These are phyloP conservation scores for Mycena citricolor DNA, from an alignment of 1,284 basidiomycete species.

Conservation along the genomic window DNA sequence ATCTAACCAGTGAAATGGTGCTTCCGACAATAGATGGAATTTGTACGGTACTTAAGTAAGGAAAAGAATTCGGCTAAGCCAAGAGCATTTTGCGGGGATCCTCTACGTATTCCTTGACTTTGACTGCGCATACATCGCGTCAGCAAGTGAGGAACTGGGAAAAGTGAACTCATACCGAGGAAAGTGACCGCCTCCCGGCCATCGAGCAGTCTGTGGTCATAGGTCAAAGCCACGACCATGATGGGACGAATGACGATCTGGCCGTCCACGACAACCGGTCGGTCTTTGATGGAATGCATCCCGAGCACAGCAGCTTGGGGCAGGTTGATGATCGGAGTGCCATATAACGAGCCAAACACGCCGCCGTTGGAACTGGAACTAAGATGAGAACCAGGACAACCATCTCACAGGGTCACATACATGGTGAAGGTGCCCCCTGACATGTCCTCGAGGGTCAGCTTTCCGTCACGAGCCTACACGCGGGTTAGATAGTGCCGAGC, in stretches of 20 bases:
- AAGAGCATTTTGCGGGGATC: constrained; percentile 49
- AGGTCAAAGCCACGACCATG: constrained; percentile 94
- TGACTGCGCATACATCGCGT: constrained; percentile 22
- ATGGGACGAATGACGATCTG: constrained; percentile 95
- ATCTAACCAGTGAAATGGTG: constrained; percentile 14
- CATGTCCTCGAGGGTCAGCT: constrained; percentile 96
- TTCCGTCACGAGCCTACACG: constrained; percentile 83
- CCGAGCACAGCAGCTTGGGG: constrained; percentile 92
- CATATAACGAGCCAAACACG: constrained; percentile 96
- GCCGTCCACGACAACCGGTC: constrained; percentile 89
- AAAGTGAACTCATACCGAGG: constrained; percentile 69
- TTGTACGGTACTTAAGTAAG: constrained; percentile 11
- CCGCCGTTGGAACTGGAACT: constrained; percentile 88
- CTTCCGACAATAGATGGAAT: constrained; percentile 9
- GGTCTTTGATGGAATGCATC: constrained; percentile 97
- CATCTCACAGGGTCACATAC: constrained; percentile 42
- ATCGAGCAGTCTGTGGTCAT: constrained; percentile 95
- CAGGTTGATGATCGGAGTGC: constrained; percentile 97
- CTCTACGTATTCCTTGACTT: constrained; percentile 43
- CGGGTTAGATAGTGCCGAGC: constrained; percentile 9
- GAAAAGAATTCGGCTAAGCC: constrained; percentile 21
- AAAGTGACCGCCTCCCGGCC: constrained; percentile 97
- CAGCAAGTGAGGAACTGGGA: constrained; percentile 4
- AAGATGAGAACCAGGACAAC: constrained; percentile 9
- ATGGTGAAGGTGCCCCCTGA: constrained; percentile 97